phyloP scores from a whole-genome alignment of 23 red algal genomes.

The Cyanidioschyzon merolae region DNA sequence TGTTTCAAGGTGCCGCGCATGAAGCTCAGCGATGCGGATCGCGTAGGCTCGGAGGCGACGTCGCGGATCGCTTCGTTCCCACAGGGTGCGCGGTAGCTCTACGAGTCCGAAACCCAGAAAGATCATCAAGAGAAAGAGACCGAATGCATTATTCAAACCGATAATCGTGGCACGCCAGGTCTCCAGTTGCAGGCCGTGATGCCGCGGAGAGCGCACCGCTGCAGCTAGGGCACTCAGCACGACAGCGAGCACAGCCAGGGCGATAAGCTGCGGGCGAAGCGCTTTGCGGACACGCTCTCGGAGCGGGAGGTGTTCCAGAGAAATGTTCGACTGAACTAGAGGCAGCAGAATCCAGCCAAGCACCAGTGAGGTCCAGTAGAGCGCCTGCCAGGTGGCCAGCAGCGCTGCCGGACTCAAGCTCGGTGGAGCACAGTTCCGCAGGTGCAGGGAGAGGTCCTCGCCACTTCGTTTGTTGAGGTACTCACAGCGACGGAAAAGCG shows the following conservation, averaged over 20 bases:
- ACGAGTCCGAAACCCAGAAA: constrained; percentile 22
- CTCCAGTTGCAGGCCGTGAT: background rate
- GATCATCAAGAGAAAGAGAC: constrained; percentile 19
- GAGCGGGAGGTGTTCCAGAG: background rate
- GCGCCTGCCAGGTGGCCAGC: constrained; percentile 17
- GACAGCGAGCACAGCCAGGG: constrained; percentile 9
- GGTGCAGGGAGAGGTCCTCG: background rate
- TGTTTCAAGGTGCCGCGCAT: constrained; percentile 17
- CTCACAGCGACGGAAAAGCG: constrained; percentile 17
- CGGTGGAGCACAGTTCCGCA: background rate
- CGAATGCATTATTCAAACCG: constrained; percentile 30
- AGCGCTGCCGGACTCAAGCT: constrained; percentile 13
- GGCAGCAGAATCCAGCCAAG: constrained; percentile 23
- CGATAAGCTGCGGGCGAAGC: constrained; percentile 7
- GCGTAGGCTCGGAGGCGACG: constrained; percentile 18
- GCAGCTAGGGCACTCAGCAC: constrained; percentile 8
- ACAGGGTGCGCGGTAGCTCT: constrained; percentile 17
- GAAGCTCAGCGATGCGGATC: constrained; percentile 12
- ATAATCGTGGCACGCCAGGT: constrained; percentile 14
- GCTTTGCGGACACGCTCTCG: constrained; percentile 5
- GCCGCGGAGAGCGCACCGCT: background rate
- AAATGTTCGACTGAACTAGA: background rate
- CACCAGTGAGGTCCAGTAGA: constrained; percentile 14
- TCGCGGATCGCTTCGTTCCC: constrained; percentile 12
- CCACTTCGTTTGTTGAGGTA: background rate